Conservation (phyloP, 1,139 yeast species). For the Geotrichum aggregatum region DNA sequence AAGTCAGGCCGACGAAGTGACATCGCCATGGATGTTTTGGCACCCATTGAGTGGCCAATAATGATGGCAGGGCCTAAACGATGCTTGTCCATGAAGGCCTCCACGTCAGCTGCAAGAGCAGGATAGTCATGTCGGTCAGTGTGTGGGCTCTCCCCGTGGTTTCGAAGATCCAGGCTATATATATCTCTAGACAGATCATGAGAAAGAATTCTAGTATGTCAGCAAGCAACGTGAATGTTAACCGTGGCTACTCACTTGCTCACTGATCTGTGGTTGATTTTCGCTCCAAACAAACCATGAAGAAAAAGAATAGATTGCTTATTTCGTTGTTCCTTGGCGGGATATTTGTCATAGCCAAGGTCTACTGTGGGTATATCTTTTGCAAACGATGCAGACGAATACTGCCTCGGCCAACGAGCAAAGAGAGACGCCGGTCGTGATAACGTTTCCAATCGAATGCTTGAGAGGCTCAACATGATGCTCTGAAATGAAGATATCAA, state of each 20-base stretch:
- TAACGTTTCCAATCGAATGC: too few species aligned
- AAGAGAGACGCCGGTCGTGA: too few species aligned
- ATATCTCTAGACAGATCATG: conserved; percentile 42
- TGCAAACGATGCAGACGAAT: conserved; percentile 16
- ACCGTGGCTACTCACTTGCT: conserved; percentile 46
- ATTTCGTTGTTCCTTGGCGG: conserved; percentile 13
- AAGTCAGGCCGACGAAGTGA: conserved; percentile 65
- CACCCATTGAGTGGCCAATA: conserved; percentile 97
- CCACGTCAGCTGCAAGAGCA: conserved; percentile 80
- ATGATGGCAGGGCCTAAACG: conserved; percentile 53
- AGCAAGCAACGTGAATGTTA: too few species aligned
- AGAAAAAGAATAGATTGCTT: conserved; percentile 61
- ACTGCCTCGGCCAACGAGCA: conserved; percentile 7
- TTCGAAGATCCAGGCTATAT: conserved; percentile 75
- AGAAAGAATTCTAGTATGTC: conserved; percentile 31
- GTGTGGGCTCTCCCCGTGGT: conserved; percentile 90
- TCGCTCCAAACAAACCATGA: conserved; percentile 89
- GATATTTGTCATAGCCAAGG: conserved; percentile 17
- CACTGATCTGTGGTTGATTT: conserved; percentile 69
- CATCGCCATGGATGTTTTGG: conserved; percentile 86
- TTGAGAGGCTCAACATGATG: too few species aligned
- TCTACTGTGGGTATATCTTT: conserved; percentile 20
- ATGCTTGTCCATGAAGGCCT: conserved; percentile 57
- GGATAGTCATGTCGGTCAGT: conserved; percentile 65
- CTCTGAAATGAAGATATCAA: too few species aligned